A percentile compares a stretch with the other conserved stretches of the same genome.
These are phyloP conservation scores for Ceriops tagal DNA, from an alignment of 345 rosid genomes.

Conservation along the genomic window DNA sequence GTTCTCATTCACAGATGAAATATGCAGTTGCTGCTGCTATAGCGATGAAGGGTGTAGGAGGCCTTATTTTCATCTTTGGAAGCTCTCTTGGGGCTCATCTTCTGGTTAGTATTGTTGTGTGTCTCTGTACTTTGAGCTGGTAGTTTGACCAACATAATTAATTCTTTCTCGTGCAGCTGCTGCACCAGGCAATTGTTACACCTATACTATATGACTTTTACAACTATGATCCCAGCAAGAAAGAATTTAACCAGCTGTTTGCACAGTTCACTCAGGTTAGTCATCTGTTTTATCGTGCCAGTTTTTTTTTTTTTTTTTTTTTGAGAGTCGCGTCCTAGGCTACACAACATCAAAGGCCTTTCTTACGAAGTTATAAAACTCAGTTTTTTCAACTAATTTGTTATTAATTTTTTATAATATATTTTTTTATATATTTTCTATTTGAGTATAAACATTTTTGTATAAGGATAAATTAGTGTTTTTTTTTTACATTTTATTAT, in stretches of 20 bases:
- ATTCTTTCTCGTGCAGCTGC: constrained; percentile 38
- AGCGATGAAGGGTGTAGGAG: constrained; percentile 61
- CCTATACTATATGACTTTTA: constrained; percentile 65
- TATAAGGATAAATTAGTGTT: too few species aligned
- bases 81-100: constrained; percentile 69
- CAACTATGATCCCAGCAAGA: constrained; percentile 54
- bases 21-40: constrained; percentile 46
- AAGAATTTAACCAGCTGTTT: constrained; percentile 50
- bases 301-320: neutral
- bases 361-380: neutral
- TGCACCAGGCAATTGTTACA: constrained; percentile 45
- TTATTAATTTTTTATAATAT: too few species aligned
- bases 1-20: constrained; percentile 32
- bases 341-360: neutral
- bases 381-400: too few species aligned
- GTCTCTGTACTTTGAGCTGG: neutral
- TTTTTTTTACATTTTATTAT: too few species aligned
- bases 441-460: too few species aligned
- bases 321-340: neutral
- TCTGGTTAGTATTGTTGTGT: constrained; percentile 39
- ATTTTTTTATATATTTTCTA: too few species aligned
- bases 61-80: constrained; percentile 62
- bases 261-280: constrained; percentile 62
- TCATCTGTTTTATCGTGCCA: neutral
- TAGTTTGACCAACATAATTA: neutral